Evolutionary conservation across 441 rosid genomes (phyloP).

Genomic region (Flueggea neowawraea): DNA sequence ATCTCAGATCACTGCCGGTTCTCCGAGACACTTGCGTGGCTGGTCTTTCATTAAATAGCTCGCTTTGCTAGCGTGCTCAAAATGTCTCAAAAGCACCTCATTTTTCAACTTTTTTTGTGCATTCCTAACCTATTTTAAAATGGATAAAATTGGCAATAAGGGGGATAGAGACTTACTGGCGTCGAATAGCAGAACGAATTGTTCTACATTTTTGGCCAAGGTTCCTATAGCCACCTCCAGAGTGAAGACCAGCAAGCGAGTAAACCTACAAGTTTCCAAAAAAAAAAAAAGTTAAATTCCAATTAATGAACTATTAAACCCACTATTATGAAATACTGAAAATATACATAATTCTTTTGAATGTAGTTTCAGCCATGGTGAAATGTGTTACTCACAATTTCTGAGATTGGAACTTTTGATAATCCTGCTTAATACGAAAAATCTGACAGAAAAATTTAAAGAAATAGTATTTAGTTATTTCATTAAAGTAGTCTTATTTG

Average conservation of each 20-base stretch:
- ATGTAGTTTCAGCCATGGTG: not conserved
- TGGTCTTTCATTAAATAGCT: constrained; percentile 7
- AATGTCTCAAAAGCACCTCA: constrained; percentile 9
- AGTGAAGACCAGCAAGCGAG: constrained; percentile 86
- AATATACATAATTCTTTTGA: not conserved
- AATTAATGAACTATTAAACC: no score
- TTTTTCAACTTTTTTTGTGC: not conserved
- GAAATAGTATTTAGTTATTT: no score
- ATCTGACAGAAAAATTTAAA: constrained; percentile 34
- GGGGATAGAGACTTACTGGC: constrained; percentile 56
- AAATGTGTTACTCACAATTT: constrained; percentile 53
- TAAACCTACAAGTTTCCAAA: constrained; percentile 33
- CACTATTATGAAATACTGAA: not conserved
- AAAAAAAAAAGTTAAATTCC: not conserved
- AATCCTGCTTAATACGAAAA: constrained; percentile 87
- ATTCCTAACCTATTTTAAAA: not conserved
- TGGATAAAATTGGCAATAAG: constrained; percentile 10
- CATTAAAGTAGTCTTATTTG: not conserved
- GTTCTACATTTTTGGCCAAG: constrained; percentile 73
- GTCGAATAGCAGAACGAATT: constrained; percentile 80
- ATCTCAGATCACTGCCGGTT: constrained; percentile 36
- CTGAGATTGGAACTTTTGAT: constrained; percentile 75
- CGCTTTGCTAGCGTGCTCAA: constrained; percentile 40
- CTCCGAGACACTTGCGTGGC: constrained; percentile 27
- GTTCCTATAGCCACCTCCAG: constrained; percentile 80